A percentile compares a stretch with the other conserved stretches of the same genome.
These are phyloP conservation scores for Nicotiana benthamiana DNA, from an alignment of 257 asterid genomes.

Conservation along the genomic window DNA sequence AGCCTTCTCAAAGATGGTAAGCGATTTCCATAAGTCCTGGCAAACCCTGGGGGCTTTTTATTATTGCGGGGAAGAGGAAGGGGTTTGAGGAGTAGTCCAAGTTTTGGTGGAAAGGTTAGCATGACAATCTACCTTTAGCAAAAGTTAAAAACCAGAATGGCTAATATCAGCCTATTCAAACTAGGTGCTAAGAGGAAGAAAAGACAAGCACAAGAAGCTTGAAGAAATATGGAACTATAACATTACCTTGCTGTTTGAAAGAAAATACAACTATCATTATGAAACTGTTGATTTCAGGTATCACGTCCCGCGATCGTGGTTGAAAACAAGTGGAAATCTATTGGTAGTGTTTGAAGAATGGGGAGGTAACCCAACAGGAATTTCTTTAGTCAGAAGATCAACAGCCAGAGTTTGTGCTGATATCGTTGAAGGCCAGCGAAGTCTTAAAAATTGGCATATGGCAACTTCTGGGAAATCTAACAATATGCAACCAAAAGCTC, in stretches of 20 bases:
- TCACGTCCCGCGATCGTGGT: slow-evolving; percentile 21
- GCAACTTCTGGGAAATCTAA: neutral
- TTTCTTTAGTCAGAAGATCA: slow-evolving; percentile 18
- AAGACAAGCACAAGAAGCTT: neutral
- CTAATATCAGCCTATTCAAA: neutral
- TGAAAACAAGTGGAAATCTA: slow-evolving; percentile 17
- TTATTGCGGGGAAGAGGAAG: neutral
- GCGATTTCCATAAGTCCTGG: neutral
- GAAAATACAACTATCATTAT: neutral
- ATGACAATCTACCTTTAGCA: neutral
- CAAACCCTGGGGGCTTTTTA: neutral
- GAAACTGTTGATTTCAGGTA: slow-evolving; percentile 9
- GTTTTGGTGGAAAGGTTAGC: neutral
- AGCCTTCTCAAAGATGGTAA: slow-evolving; percentile 20
- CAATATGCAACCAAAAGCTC: slow-evolving; percentile 6
- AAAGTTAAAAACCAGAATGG: neutral
- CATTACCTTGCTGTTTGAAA: neutral
- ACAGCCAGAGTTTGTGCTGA: neutral
- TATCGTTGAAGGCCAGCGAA: slow-evolving; percentile 6
- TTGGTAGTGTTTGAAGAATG: slow-evolving; percentile 23
- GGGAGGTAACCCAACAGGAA: slow-evolving; percentile 15
- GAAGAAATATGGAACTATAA: neutral
- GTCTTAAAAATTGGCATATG: neutral
- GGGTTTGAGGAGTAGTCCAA: neutral
- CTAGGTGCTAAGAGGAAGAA: neutral